Evolutionary conservation across 257 asterid genomes (phyloP).

Genomic region (Nicotiana sylvestris): DNA sequence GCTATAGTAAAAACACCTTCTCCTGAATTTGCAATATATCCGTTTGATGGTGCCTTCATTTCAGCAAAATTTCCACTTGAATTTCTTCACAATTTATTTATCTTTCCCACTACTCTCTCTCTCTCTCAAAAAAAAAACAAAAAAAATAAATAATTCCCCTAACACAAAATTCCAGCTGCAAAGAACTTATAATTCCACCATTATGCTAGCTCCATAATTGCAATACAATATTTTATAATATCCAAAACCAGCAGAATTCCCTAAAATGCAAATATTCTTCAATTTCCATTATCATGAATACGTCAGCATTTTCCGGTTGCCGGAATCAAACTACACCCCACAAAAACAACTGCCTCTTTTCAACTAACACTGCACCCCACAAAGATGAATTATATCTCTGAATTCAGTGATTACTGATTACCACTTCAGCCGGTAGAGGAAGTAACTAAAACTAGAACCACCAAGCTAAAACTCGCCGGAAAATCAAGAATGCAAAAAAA

Average conservation of each 20-base stretch:
- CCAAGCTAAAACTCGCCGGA: conserved; percentile 11
- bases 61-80: conserved; percentile 19
- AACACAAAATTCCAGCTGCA: too few relatives aligned
- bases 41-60: conserved; percentile 83
- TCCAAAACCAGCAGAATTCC: background rate
- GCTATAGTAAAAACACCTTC: conserved; percentile 52
- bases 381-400: background rate
- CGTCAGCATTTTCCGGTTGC: background rate
- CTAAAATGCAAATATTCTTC: background rate
- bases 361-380: background rate
- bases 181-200: background rate
- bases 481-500: conserved; percentile 7
- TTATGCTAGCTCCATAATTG: conserved; percentile 6
- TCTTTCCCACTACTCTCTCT: conserved; percentile 18
- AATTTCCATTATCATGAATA: background rate
- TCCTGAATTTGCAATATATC: conserved; percentile 64
- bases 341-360: background rate
- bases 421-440: background rate
- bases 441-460: background rate
- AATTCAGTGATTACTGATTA: background rate
- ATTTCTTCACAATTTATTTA: conserved; percentile 11
- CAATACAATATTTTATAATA: background rate
- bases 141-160: too few relatives aligned
- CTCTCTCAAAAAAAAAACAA: background rate
- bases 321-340: background rate